Conservation (phyloP, 2,329 filamentous ascomycete genomes). For the Dendryphion nanum region DNA sequence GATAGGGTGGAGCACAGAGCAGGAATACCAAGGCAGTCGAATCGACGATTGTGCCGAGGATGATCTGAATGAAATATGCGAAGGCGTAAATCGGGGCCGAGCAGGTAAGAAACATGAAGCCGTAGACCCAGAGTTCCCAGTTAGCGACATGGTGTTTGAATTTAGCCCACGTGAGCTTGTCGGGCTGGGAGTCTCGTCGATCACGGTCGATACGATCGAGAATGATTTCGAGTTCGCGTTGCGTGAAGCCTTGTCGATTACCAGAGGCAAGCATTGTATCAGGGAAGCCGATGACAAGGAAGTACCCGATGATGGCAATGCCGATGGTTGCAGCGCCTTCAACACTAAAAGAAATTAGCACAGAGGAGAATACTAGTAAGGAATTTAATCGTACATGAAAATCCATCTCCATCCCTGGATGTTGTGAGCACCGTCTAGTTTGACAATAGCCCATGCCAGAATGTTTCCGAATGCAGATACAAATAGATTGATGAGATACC, state of each 20-base stretch:
- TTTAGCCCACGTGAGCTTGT: constrained; percentile 18
- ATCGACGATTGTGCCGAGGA: constrained; percentile 22
- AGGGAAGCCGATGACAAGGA: constrained; percentile 44
- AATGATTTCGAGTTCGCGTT: constrained; percentile 24
- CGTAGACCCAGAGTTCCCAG: constrained; percentile 22
- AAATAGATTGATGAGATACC: constrained; percentile 27
- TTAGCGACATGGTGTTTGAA: constrained; percentile 11
- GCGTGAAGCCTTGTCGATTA: constrained; percentile 20
- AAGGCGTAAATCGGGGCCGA: constrained; percentile 20
- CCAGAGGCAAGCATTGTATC: constrained; percentile 18
- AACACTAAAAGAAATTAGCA: no score
- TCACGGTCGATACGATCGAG: constrained; percentile 23
- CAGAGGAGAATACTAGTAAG: no score
- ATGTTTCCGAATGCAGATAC: constrained; percentile 31
- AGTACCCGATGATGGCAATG: constrained; percentile 30
- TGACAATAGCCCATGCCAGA: constrained; percentile 35
- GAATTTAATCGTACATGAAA: no score
- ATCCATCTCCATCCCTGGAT: constrained; percentile 28
- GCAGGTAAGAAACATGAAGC: constrained; percentile 22
- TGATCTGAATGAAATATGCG: constrained; percentile 23
- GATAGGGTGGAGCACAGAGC: constrained; percentile 38
- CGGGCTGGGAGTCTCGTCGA: constrained; percentile 16
- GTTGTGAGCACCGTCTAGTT: constrained; percentile 13
- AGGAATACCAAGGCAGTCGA: constrained; percentile 26
- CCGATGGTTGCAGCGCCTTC: constrained; percentile 29